phyloP scores from a whole-genome alignment of 192 early-diverging fungal species.

The Coemansia sp. region DNA sequence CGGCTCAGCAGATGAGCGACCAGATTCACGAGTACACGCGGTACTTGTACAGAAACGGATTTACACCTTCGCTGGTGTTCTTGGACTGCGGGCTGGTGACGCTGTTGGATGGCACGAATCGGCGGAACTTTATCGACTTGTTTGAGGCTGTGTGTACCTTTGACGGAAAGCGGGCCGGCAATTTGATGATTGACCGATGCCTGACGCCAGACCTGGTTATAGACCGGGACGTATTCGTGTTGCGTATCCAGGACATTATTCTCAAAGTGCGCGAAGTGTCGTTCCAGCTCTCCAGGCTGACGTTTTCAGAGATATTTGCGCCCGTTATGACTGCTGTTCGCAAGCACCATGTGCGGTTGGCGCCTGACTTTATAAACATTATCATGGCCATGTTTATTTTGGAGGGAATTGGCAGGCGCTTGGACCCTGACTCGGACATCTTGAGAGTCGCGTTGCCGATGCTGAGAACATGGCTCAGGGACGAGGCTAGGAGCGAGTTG shows the following conservation, averaged over 20 bases:
- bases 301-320: conserved; percentile 75
- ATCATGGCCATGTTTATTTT: conserved; percentile 87
- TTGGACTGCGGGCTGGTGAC: conserved; percentile 93
- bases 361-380: conserved; percentile 94
- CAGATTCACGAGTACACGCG: conserved; percentile 30
- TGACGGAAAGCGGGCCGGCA: conserved; percentile 76
- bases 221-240: conserved; percentile 73
- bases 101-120: conserved; percentile 65
- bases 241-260: conserved; percentile 78
- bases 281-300: conserved; percentile 75
- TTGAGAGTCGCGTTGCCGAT: conserved; percentile 77
- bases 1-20: conserved; percentile 7
- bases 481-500: conserved; percentile 34
- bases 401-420: conserved; percentile 88
- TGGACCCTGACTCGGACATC: conserved; percentile 90
- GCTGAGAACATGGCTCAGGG: conserved; percentile 55
- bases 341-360: conserved; percentile 88
- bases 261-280: conserved; percentile 65
- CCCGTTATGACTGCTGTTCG: conserved; percentile 84
- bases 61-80: conserved; percentile 72
- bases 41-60: conserved; percentile 64
- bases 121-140: conserved; percentile 88
- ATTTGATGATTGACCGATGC: conserved; percentile 86
- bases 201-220: conserved; percentile 67
- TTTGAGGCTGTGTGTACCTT: conserved; percentile 85